A percentile compares a stretch with the other conserved stretches of the same genome.
Evolutionary conservation across 345 rosid genomes (phyloP).

Genomic region (Conringia planisiliqua): DNA sequence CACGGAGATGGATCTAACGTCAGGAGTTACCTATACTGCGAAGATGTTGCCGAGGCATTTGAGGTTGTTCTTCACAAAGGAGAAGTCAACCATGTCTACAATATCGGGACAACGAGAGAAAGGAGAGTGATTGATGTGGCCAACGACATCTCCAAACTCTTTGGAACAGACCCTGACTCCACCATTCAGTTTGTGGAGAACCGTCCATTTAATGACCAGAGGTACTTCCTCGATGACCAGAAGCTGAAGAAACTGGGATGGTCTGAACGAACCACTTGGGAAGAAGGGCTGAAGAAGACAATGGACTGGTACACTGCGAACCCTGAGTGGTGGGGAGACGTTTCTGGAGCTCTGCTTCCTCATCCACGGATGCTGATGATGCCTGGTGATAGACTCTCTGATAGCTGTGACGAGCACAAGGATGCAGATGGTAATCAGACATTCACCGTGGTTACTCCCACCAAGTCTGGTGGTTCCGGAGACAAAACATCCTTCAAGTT

Average conservation of each 20-base stretch:
- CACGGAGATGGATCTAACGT: conserved; percentile 90
- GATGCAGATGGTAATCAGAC: conserved; percentile 45
- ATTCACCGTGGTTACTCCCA: conserved; percentile 55
- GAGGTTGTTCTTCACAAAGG: conserved; percentile 89
- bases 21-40: conserved; percentile 83
- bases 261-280: conserved; percentile 78
- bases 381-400: conserved; percentile 79
- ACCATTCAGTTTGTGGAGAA: conserved; percentile 76
- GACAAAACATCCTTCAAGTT: conserved; percentile 53
- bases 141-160: conserved; percentile 66
- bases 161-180: conserved; percentile 56
- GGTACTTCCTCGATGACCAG: conserved; percentile 91
- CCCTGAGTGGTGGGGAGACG: conserved; percentile 98
- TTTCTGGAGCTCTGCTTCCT: conserved; percentile 81
- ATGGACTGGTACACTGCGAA: conserved; percentile 77
- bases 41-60: conserved; percentile 94
- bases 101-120: conserved; percentile 81
- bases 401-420: conserved; percentile 58
- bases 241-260: conserved; percentile 79
- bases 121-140: conserved; percentile 92
- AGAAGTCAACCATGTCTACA: conserved; percentile 84
- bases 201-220: conserved; percentile 89
- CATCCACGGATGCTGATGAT: conserved; percentile 82
- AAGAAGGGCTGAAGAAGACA: conserved; percentile 77
- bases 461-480: conserved; percentile 42